Conservation (phyloP, 1,139 yeast genomes). For the Hansenula lynferdii region DNA sequence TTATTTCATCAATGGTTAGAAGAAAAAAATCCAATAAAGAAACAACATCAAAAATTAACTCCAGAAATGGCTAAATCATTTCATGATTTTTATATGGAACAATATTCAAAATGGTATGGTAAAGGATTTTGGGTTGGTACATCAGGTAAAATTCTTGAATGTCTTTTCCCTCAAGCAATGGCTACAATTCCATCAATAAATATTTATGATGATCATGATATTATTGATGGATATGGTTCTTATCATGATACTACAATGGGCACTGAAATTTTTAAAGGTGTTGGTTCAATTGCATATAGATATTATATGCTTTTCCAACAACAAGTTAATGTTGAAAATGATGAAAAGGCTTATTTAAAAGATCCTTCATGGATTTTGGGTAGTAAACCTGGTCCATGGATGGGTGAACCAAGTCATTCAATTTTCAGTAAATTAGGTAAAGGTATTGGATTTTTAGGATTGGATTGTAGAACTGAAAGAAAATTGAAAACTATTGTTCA, state of each 20-base stretch:
- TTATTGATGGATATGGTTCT: slow-evolving; percentile 94
- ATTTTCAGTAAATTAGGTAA: slow-evolving; percentile 70
- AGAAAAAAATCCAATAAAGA: slow-evolving; percentile 44
- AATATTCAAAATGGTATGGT: slow-evolving; percentile 87
- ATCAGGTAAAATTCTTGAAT: slow-evolving; percentile 58
- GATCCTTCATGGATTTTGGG: slow-evolving; percentile 62
- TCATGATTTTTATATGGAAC: slow-evolving; percentile 60
- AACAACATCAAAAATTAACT: slow-evolving; percentile 37
- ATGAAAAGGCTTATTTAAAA: slow-evolving; percentile 25
- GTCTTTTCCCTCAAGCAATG: slow-evolving; percentile 67
- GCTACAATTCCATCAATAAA: slow-evolving; percentile 82
- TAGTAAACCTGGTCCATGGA: slow-evolving; percentile 54
- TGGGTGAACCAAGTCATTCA: slow-evolving; percentile 60
- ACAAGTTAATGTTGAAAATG: slow-evolving; percentile 52
- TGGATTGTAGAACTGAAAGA: slow-evolving; percentile 93
- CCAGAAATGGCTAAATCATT: slow-evolving; percentile 49
- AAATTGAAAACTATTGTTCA: slow-evolving; percentile 55
- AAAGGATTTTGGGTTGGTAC: slow-evolving; percentile 78
- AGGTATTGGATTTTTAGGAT: slow-evolving; percentile 64
- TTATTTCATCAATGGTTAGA: slow-evolving; percentile 60
- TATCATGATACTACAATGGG: slow-evolving; percentile 73
- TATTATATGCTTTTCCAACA: slow-evolving; percentile 93
- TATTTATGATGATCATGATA: slow-evolving; percentile 87
- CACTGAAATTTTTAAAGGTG: slow-evolving; percentile 57
- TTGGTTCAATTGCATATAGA: slow-evolving; percentile 77